phyloP scores from a whole-genome alignment of 768 basidiomycete species.

The Naganishia vishniacii region DNA sequence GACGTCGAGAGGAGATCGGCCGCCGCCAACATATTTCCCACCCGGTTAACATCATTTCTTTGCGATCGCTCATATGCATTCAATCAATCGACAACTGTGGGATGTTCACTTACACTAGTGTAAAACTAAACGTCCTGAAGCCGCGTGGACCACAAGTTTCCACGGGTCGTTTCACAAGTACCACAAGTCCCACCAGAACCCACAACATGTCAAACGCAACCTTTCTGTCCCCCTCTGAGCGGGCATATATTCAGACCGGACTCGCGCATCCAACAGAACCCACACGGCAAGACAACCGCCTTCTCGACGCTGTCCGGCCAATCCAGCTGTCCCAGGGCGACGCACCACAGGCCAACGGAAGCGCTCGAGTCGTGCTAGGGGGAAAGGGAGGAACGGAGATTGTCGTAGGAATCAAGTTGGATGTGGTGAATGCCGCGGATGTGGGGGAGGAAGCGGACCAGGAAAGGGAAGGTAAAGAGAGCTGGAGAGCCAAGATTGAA shows the following conservation, averaged over 20 bases:
- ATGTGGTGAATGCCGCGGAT: slow-evolving; percentile 38
- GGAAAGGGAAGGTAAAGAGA: slow-evolving; percentile 29
- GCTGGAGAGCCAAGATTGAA: slow-evolving; percentile 42
- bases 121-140: too few relatives aligned
- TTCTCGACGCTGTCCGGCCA: slow-evolving; percentile 29
- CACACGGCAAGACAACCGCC: slow-evolving; percentile 40
- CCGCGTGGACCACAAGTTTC: too few relatives aligned
- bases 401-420: slow-evolving; percentile 44
- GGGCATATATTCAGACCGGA: slow-evolving; percentile 42
- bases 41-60: too few relatives aligned
- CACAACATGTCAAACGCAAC: slow-evolving; percentile 15
- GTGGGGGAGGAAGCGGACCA: slow-evolving; percentile 21
- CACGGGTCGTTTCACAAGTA: too few relatives aligned
- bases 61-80: too few relatives aligned
- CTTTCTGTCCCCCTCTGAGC: slow-evolving; percentile 41
- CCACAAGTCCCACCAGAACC: too few relatives aligned
- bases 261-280: slow-evolving; percentile 38
- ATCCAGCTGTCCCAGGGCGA: slow-evolving; percentile 41
- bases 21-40: too few relatives aligned
- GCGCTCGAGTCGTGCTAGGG: slow-evolving; percentile 35
- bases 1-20: too few relatives aligned
- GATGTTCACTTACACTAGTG: too few relatives aligned
- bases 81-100: too few relatives aligned
- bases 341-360: slow-evolving; percentile 45
- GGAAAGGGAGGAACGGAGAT: slow-evolving; percentile 41